Evolutionary conservation across 1,284 basidiomycete genomes (phyloP).

Genomic region (Coniferiporia weirii): DNA sequence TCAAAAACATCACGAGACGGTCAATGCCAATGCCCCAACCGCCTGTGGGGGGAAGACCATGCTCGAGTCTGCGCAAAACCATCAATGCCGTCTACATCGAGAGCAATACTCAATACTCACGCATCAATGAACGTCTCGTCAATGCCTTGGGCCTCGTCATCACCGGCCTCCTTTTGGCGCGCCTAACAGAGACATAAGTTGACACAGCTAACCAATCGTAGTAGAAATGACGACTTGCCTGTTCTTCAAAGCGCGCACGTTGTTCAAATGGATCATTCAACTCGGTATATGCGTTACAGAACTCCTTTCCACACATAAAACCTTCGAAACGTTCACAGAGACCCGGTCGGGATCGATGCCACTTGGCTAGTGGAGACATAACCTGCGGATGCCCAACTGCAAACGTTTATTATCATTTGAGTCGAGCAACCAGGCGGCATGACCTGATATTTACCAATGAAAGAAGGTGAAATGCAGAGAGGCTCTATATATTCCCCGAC

Average conservation of each 20-base stretch:
- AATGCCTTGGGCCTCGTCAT: conserved; percentile 96
- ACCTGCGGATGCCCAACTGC: conserved; percentile 96
- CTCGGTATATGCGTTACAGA: conserved; percentile 98
- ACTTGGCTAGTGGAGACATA: conserved; percentile 98
- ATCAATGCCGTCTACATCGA: not conserved
- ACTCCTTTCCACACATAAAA: conserved; percentile 98
- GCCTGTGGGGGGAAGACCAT: conserved; percentile 95
- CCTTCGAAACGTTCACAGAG: conserved; percentile 98
- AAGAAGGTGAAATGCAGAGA: conserved; percentile 93
- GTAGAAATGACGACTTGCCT: conserved; percentile 37
- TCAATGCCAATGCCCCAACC: conserved; percentile 96
- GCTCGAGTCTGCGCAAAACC: conserved; percentile 69
- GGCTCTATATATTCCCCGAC: conserved; percentile 98
- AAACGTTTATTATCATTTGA: not conserved
- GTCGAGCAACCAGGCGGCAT: conserved; percentile 3
- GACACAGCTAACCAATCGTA: conserved; percentile 8
- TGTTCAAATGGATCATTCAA: conserved; percentile 98
- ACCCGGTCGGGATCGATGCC: conserved; percentile 88
- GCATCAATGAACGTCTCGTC: conserved; percentile 94
- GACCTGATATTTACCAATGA: conserved; percentile 62
- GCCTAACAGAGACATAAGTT: conserved; percentile 35
- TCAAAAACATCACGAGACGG: conserved; percentile 94
- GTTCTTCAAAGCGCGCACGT: conserved; percentile 93
- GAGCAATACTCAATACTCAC: conserved; percentile 41
- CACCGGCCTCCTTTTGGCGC: conserved; percentile 92